These are phyloP conservation scores for Pseudonitzschia pungens DNA, from an alignment of 108 stramenopile genomes.

Conservation along the genomic window DNA sequence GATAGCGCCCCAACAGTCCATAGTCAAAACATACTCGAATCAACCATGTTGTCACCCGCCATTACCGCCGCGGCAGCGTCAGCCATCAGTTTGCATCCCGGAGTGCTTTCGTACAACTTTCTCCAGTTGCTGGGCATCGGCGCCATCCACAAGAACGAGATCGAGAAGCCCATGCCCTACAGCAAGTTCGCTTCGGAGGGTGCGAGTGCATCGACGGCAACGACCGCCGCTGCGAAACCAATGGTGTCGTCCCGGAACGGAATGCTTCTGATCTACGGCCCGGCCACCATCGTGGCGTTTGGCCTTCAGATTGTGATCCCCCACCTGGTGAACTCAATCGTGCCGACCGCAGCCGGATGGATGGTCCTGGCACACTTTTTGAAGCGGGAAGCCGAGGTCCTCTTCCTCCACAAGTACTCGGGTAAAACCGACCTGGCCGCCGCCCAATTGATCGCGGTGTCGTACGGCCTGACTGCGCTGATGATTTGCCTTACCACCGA, in stretches of 20 bases:
- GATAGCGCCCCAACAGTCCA: too few species aligned
- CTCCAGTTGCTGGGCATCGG: conserved; percentile 16
- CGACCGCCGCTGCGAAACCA: conserved; percentile 9
- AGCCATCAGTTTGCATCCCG: conserved; percentile 7
- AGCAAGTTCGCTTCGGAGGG: conserved; percentile 28
- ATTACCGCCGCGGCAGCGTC: neutral
- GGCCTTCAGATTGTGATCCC: neutral
- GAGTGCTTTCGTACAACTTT: conserved; percentile 11
- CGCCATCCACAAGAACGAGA: conserved; percentile 9
- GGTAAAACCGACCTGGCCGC: conserved; percentile 38
- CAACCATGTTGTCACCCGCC: too few species aligned
- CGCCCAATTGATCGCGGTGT: conserved; percentile 40
- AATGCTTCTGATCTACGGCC: conserved; percentile 66
- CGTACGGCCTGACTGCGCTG: conserved; percentile 39
- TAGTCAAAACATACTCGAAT: too few species aligned
- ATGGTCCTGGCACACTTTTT: conserved; percentile 54
- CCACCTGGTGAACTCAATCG: neutral
- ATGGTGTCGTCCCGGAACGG: conserved; percentile 28
- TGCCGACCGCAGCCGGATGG: conserved; percentile 32
- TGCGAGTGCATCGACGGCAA: conserved; percentile 14
- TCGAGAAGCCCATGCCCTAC: conserved; percentile 21
- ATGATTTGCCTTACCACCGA: conserved; percentile 31
- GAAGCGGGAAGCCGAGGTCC: conserved; percentile 57
- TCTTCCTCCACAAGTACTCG: conserved; percentile 64
- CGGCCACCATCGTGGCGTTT: conserved; percentile 34